phyloP scores from a whole-genome alignment of 495 filamentous ascomycete species.

The Arthonia radiata region DNA sequence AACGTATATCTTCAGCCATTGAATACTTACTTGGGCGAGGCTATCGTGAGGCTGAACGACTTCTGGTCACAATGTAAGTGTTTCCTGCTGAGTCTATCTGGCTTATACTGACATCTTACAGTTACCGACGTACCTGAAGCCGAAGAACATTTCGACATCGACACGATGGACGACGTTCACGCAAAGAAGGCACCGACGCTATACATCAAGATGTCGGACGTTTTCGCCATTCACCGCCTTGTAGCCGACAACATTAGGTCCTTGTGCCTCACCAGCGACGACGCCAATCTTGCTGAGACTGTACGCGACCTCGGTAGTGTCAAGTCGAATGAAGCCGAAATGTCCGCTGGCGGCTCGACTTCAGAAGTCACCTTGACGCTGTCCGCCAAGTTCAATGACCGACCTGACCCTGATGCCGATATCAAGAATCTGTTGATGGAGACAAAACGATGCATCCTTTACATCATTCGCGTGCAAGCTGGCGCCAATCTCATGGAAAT shows the following conservation, averaged over 20 bases:
- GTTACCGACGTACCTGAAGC: conserved; percentile 67
- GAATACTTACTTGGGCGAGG: conserved; percentile 69
- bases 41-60: conserved; percentile 52
- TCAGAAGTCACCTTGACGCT: conserved; percentile 82
- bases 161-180: conserved; percentile 95
- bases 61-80: conserved; percentile 42
- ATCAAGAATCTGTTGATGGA: conserved; percentile 88
- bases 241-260: conserved; percentile 50
- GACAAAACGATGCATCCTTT: conserved; percentile 89
- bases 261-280: conserved; percentile 44
- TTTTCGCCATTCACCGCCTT: conserved; percentile 86
- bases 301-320: conserved; percentile 82
- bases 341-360: conserved; percentile 62
- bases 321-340: conserved; percentile 81
- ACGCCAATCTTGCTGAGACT: conserved; percentile 78
- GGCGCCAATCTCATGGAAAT: conserved; percentile 87
- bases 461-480: conserved; percentile 89
- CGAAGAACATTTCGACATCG: conserved; percentile 85
- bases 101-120: conserved; percentile 12
- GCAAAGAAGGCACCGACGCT: conserved; percentile 85
- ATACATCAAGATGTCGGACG: conserved; percentile 95
- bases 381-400: conserved; percentile 70
- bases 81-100: background rate
- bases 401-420: conserved; percentile 66
- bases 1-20: conserved; percentile 90